A percentile compares a stretch with the other conserved stretches of the same genome.
phyloP scores from a whole-genome alignment of 2,329 filamentous ascomycete species.

The Epichloe typhina region DNA sequence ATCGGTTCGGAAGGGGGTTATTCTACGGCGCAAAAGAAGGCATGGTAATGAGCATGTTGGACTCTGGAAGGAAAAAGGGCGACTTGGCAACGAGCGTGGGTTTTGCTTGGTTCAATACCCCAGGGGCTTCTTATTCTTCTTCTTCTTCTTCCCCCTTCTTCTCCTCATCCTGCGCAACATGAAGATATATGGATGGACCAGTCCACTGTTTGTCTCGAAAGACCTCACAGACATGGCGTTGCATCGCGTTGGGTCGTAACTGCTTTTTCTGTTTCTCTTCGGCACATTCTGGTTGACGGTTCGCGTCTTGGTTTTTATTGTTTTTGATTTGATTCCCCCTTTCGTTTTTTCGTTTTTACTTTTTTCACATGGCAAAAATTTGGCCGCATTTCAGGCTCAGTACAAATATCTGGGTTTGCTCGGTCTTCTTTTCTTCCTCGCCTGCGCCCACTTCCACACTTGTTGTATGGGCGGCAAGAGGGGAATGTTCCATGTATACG shows the following conservation, averaged over 20 bases:
- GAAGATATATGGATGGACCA: neutral
- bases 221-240: neutral
- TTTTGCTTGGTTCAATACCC: neutral
- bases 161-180: neutral
- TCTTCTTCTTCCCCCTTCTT: neutral
- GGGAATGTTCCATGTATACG: neutral
- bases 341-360: slow-evolving; percentile 1
- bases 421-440: neutral
- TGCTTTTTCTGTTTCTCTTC: neutral
- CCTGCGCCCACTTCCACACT: neutral
- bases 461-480: neutral
- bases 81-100: no score
- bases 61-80: neutral
- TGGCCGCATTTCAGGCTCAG: neutral
- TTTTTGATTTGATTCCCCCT: slow-evolving; percentile 5
- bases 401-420: neutral
- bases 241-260: slow-evolving; percentile 1
- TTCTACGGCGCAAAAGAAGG: slow-evolving; percentile 2
- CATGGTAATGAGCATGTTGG: slow-evolving; percentile 4
- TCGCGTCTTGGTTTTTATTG: neutral
- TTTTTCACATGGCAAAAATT: neutral
- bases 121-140: neutral
- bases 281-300: neutral
- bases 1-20: neutral
- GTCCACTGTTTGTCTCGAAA: neutral